These are phyloP conservation scores for Rhododendron molle DNA, from an alignment of 148 eudicot species.

Conservation along the genomic window DNA sequence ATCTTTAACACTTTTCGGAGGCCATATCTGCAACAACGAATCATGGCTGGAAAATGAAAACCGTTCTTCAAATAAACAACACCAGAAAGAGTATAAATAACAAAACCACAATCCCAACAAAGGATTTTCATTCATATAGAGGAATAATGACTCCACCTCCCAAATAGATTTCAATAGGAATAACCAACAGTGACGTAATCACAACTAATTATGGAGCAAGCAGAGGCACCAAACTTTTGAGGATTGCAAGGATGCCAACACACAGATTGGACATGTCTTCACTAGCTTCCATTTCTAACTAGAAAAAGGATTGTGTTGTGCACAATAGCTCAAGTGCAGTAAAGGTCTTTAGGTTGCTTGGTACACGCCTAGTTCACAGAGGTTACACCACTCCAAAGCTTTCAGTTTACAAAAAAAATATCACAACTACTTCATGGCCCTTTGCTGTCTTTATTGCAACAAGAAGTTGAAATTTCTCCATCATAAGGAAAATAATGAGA, in stretches of 20 bases:
- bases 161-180: not conserved
- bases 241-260: not conserved
- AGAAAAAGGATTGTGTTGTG: not conserved
- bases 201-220: not conserved
- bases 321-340: not conserved
- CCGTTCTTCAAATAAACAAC: not conserved
- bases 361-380: not conserved
- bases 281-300: not conserved
- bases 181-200: not conserved
- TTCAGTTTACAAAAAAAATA: not conserved
- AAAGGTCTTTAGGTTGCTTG: not conserved
- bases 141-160: not conserved
- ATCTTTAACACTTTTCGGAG: conserved; percentile 91
- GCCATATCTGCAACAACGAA: conserved; percentile 85
- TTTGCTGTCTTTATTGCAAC: not conserved
- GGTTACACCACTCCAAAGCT: not conserved
- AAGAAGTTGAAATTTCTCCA: not conserved
- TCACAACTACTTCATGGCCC: not conserved
- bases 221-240: not conserved
- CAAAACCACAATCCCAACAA: not conserved
- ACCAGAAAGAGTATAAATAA: conserved; percentile 2
- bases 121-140: not conserved
- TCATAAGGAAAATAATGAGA: not conserved
- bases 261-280: not conserved
- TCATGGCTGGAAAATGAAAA: conserved; percentile 3